Conservation (phyloP, 2,329 filamentous ascomycete genomes). For the Coniochaeta ligniaria region DNA sequence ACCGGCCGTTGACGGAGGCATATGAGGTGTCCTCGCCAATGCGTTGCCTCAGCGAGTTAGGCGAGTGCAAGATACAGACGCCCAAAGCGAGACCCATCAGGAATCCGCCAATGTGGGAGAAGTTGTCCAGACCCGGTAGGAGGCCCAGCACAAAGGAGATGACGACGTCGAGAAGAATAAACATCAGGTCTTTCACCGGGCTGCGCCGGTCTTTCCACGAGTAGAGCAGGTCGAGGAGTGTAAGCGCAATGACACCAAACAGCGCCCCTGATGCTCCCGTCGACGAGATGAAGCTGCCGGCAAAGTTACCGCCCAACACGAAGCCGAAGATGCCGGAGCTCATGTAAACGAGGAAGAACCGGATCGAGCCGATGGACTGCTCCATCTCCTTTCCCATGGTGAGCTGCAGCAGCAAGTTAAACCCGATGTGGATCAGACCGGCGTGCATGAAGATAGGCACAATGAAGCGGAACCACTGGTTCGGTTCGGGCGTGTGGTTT, state of each 20-base stretch:
- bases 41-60: conserved; percentile 67
- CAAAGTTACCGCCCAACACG: conserved; percentile 90
- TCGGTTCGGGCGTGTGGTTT: conserved; percentile 54
- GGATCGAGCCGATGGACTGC: conserved; percentile 75
- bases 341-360: conserved; percentile 86
- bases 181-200: conserved; percentile 78
- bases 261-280: conserved; percentile 85
- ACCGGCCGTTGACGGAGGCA: conserved; percentile 53
- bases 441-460: conserved; percentile 92
- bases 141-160: conserved; percentile 91
- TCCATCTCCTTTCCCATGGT: conserved; percentile 92
- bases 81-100: conserved; percentile 85
- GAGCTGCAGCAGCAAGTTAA: conserved; percentile 89
- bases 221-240: conserved; percentile 83
- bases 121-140: conserved; percentile 91
- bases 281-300: conserved; percentile 71
- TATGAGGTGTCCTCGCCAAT: conserved; percentile 69
- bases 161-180: conserved; percentile 75
- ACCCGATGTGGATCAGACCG: conserved; percentile 87
- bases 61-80: conserved; percentile 81
- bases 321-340: conserved; percentile 92
- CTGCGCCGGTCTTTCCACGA: conserved; percentile 75
- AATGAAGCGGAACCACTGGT: conserved; percentile 98
- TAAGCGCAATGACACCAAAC: conserved; percentile 87
- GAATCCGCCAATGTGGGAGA: conserved; percentile 94